Percentiles rank a stretch among this genome's conserved stretches.
phyloP scores from a whole-genome alignment of 78 protist genomes.

The Dictyostelium purpureum region DNA sequence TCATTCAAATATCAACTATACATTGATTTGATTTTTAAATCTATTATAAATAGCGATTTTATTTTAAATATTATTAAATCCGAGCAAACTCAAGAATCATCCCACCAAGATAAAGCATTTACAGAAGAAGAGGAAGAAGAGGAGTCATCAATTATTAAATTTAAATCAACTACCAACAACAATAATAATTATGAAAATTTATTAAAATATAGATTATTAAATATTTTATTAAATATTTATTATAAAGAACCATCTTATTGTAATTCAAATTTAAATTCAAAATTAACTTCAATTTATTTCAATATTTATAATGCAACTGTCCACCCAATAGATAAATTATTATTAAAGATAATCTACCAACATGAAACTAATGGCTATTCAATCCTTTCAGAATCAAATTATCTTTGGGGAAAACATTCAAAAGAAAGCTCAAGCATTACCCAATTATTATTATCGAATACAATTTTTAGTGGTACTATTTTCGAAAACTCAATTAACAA shows the following conservation, averaged over 20 bases:
- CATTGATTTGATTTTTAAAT: background rate
- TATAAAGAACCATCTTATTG: background rate
- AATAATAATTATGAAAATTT: background rate
- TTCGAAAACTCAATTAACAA: background rate
- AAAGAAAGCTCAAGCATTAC: background rate
- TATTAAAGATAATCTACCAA: slow-evolving; percentile 25
- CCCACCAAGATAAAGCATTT: background rate
- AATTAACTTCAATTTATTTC: background rate
- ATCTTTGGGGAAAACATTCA: slow-evolving; percentile 30
- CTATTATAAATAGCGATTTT: background rate
- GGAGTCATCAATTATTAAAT: background rate
- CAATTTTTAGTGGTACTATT: slow-evolving; percentile 19
- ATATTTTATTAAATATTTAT: background rate
- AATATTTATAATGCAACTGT: slow-evolving; percentile 39
- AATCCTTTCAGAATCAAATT: background rate
- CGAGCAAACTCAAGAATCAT: background rate
- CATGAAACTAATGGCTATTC: slow-evolving; percentile 22
- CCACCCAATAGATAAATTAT: slow-evolving; percentile 51
- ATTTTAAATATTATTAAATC: background rate
- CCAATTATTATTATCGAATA: slow-evolving; percentile 1
- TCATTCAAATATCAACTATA: background rate
- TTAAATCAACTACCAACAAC: background rate
- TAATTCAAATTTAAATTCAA: background rate
- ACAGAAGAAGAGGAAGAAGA: background rate
- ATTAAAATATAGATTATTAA: background rate